Base-by-base conservation (phyloP, 2,329 filamentous ascomycete genomes). In the Fusarium abutilonis region DNA sequence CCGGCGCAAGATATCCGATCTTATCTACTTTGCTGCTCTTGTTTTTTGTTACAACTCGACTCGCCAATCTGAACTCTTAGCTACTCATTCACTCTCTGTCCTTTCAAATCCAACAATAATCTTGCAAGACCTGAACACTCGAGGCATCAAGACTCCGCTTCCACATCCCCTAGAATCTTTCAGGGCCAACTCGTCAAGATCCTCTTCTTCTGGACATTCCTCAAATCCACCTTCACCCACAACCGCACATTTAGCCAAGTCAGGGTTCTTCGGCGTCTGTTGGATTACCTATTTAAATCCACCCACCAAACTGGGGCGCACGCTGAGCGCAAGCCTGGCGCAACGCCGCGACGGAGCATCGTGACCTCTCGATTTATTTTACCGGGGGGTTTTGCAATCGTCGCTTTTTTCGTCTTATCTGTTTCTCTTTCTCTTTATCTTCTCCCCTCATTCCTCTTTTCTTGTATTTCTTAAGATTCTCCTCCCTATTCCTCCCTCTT, bases 311-410 rank as follows among this genome's bases (percentile, higher is more conserved):
- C 63, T 53, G 58, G 63, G 66, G 59, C 63, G 41, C 56, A 57
- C 62, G 50, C 56, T 66, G 60, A 57, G 51, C 47, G 46, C 53
- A 54, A 61, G 62, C 60, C 64, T 63, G 66, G 58, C 68, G 68
- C 68, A 69, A 70, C 67, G 58, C 60, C 59, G 67, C 59, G 52
- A 69, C 67, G 62, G 60, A 69, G 65, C 68, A 70, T 70, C 68
- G 68, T 70, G 68, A 67, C 68, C 68, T 67, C 64, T 60, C 46
- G 42, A 47, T 67, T 67, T 51, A 49, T 64, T 54, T 50, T 52
- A 51, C 60, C 52, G 60, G 23, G 60, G 63, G 60, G 53, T 59
- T 45, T 49, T 60, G 39, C 11, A 29, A 53, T 67, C 51, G 43
- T 56, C 46, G 52, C 44, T 53, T 48, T 31, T 17, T 31, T 56